phyloP scores from a whole-genome alignment of 352 stramenopile species.

The Thalassiosira sp. region DNA sequence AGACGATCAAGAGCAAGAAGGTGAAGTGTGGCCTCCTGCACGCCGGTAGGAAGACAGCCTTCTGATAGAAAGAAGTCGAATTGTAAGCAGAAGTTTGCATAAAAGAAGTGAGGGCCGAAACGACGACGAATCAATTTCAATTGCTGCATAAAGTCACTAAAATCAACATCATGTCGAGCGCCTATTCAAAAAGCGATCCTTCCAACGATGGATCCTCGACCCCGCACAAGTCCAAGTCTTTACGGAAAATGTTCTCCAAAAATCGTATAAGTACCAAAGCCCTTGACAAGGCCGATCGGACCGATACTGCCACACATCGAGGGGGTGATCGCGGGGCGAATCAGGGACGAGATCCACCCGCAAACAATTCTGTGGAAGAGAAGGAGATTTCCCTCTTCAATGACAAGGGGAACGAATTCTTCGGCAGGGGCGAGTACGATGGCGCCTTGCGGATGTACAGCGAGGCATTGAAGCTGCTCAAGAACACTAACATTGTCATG shows the following conservation, averaged over 20 bases:
- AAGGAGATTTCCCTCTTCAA: constrained; percentile 50
- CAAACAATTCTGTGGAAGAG: constrained; percentile 17
- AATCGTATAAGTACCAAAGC: constrained; percentile 21
- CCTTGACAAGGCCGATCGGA: constrained; percentile 11
- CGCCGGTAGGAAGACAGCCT: too few relatives aligned
- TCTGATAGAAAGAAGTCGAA: too few relatives aligned
- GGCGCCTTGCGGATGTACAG: constrained; percentile 56
- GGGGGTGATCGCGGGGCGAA: constrained; percentile 9
- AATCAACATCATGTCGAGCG: constrained; percentile 7
- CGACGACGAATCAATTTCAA: too few relatives aligned
- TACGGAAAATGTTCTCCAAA: constrained; percentile 19
- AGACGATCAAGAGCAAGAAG: too few relatives aligned
- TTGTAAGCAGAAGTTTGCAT: too few relatives aligned
- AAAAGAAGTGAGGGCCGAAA: too few relatives aligned
- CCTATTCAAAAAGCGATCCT: constrained; percentile 4
- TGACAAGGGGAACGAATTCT: constrained; percentile 61
- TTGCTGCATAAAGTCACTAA: too few relatives aligned
- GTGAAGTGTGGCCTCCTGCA: too few relatives aligned
- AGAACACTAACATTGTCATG: constrained; percentile 31
- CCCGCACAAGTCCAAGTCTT: constrained; percentile 7
- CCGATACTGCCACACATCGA: constrained; percentile 17
- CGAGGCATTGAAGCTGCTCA: constrained; percentile 56
- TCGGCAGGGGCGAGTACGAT: constrained; percentile 47
- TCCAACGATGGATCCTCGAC: constrained; percentile 11
- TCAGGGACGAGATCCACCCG: constrained; percentile 15